phyloP scores from a whole-genome alignment of 2,329 filamentous ascomycete genomes.

The Cladobotryum mycophilum region DNA sequence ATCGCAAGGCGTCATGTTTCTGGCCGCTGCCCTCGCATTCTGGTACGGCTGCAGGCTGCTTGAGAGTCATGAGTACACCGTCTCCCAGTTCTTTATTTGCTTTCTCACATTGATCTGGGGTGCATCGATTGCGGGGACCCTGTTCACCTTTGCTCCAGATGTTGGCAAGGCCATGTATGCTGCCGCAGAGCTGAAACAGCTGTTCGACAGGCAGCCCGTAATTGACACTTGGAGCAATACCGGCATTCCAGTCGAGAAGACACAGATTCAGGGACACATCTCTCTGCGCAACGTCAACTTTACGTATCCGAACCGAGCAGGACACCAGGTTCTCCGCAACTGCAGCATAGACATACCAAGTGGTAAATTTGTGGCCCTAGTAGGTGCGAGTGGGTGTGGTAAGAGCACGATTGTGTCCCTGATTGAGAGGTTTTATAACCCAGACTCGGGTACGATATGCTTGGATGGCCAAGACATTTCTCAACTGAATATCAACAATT shows the following conservation, averaged over 20 bases:
- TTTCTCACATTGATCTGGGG: constrained; percentile 46
- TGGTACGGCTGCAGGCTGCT: constrained; percentile 14
- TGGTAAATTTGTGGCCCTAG: constrained; percentile 11
- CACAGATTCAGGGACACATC: constrained; percentile 53
- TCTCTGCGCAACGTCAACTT: constrained; percentile 58
- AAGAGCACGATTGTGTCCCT: constrained; percentile 91
- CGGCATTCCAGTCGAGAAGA: constrained; percentile 52
- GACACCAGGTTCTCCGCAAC: constrained; percentile 57
- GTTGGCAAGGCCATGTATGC: constrained; percentile 82
- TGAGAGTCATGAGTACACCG: constrained; percentile 29
- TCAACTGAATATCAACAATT: constrained; percentile 74
- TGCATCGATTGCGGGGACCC: constrained; percentile 75
- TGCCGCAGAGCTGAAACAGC: constrained; percentile 65
- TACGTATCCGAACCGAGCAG: constrained; percentile 61
- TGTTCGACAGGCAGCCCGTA: constrained; percentile 69
- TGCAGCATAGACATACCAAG: constrained; percentile 49
- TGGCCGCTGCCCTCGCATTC: constrained; percentile 9
- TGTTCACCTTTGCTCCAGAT: constrained; percentile 81
- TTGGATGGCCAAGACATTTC: constrained; percentile 80
- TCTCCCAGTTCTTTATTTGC: constrained; percentile 35
- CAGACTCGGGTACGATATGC: constrained; percentile 71
- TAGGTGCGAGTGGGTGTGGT: constrained; percentile 28
- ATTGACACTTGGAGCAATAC: constrained; percentile 72
- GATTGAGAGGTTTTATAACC: constrained; percentile 91
- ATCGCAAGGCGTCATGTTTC: constrained; percentile 1